Evolutionary conservation across 257 asterid species (phyloP), one percentile per base, ranked within the genome.

Genomic region (Nicotiana paniculata): DNA sequence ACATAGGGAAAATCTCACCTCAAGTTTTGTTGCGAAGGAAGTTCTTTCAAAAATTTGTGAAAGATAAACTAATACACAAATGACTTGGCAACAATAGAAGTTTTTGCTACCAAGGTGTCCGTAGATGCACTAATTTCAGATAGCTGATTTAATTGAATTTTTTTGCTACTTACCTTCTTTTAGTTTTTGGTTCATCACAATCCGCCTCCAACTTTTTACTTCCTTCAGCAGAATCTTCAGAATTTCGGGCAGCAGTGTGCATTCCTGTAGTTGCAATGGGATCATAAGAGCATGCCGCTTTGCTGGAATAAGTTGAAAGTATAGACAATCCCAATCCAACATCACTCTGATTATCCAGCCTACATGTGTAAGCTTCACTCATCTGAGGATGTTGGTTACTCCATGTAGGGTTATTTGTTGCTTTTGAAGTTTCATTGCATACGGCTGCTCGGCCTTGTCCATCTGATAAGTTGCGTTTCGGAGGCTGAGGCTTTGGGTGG

Each of bases 401-500:
- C 80, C 76, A 51, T 13, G 78, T 13, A 79, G 63, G 78, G 18
- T 53, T 82, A 24, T 76, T 86, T 83, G 74, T 68, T 81, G 82
- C 90, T 57, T 83, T 85, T 37, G 51, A 79, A 82, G 72, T 21
- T 59, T 79, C 83, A 53, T 66, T 86, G 24, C 65, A 53, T 39
- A 81, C 70, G 18, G 62, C 78, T 39, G 75, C 85, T 48, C 59
- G 87, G n/a, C 55, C 81, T 17, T 85, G 90, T 80, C 83, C 89
- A 63, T 87, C 91, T 28, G 63, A 70, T 58, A 84, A 77, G 82
- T 81, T 81, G 69, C 81, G 79, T 53, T 83, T 82, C 2, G 80
- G 83, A 64, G 88, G 86, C 85, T 58, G 92, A 39, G 90, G 94
- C 87, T 87, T 93, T 11, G 90, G 65, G 84, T 91, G 98, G 85